Percentiles rank a stretch among this genome's conserved stretches.
phyloP scores from a whole-genome alignment of 805 yeast species.

The Saccharomycopsis javanensis region DNA sequence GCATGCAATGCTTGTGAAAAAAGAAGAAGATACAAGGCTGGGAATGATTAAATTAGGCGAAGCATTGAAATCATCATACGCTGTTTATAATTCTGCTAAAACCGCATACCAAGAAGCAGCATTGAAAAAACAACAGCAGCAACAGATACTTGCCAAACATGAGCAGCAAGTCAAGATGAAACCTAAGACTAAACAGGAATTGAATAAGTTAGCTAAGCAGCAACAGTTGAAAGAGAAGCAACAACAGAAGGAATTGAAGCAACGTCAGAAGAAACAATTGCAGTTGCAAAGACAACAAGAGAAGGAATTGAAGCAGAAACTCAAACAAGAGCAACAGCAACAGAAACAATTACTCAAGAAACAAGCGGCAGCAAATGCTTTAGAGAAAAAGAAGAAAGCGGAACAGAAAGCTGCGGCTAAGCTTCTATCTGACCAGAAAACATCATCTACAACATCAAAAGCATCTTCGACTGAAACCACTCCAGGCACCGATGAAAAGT shows the following conservation, averaged over 20 bases:
- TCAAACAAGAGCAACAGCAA: background rate
- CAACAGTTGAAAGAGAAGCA: background rate
- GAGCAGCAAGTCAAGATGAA: background rate
- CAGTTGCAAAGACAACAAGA: background rate
- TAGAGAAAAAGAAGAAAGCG: slow-evolving; percentile 9
- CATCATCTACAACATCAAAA: slow-evolving; percentile 8
- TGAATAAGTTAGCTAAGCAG: background rate
- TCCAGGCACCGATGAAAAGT: background rate
- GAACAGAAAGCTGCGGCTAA: slow-evolving; percentile 4
- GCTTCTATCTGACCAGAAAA: background rate
- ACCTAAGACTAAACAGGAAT: background rate
- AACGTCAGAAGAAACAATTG: background rate
- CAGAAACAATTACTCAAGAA: slow-evolving; percentile 10
- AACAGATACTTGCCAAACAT: slow-evolving; percentile 1
- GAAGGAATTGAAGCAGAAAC: background rate
- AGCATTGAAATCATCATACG: background rate
- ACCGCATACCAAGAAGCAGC: background rate
- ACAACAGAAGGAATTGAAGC: slow-evolving; percentile 2
- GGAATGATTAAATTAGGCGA: background rate
- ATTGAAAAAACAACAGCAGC: slow-evolving; percentile 16
- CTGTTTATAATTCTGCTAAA: background rate
- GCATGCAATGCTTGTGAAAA: background rate
- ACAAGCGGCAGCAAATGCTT: slow-evolving; percentile 9
- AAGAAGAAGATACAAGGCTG: background rate
- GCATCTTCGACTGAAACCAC: background rate